These are phyloP conservation scores for Citrullus amarus DNA, from an alignment of 306 rosid species.

Conservation along the genomic window DNA sequence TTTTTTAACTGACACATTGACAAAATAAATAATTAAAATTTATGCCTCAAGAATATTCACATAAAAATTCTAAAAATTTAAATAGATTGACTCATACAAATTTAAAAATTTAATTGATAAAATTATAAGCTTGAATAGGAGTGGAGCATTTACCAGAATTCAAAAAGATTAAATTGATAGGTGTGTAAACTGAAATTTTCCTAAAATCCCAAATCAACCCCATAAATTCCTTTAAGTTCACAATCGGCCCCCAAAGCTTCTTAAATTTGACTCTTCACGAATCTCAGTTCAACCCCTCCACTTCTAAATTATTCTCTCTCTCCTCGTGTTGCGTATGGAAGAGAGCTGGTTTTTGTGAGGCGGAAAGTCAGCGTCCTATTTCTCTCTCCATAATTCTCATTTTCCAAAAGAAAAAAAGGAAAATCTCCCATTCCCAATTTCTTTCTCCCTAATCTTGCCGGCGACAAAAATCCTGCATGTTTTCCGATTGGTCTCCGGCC, in stretches of 20 bases:
- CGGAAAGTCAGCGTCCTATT: slow-evolving; percentile 2
- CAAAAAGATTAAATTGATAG: no score
- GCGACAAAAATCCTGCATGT: neutral
- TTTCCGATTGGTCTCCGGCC: neutral
- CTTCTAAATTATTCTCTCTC: neutral
- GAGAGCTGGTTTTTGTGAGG: neutral
- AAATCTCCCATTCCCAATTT: neutral
- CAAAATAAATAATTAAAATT: no score
- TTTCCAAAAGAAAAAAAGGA: neutral
- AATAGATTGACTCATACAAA: no score
- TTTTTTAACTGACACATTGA: no score
- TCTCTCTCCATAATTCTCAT: neutral
- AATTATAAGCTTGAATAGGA: no score
- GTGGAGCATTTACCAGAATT: no score
- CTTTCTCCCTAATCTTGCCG: neutral
- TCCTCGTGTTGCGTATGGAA: neutral
- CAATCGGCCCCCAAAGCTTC: neutral
- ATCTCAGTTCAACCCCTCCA: neutral
- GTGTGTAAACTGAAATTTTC: no score
- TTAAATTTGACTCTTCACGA: neutral
- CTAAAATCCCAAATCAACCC: neutral
- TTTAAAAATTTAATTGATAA: no score
- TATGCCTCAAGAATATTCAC: no score
- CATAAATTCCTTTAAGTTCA: neutral
- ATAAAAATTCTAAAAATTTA: no score